Base-by-base conservation (phyloP, 805 yeast species). In the Torulaspora franciscae region DNA sequence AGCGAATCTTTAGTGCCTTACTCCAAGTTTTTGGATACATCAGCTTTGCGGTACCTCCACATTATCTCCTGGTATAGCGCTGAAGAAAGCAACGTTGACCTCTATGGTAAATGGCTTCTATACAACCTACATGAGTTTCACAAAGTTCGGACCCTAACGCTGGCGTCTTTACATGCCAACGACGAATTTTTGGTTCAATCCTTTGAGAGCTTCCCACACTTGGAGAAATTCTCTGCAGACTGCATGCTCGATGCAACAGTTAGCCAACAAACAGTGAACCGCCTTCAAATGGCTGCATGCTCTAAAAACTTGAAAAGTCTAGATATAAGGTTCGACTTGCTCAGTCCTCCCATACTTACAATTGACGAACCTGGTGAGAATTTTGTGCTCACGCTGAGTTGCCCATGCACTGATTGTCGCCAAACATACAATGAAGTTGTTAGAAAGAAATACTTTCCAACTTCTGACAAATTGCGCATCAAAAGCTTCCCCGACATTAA, bases 31-130 rank as follows among this genome's bases (percentile, higher is more conserved):
- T 67, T 70, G 43, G 68, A 68, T 48, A 42, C 50, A 0, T 43
- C 49, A 3, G 36, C 39, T 11, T 49, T 70, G 41, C 57, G 62
- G 43, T 55, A 56, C 9, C 47, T 70, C 15, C 64, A 68, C 10
- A 57, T 70, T 7, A 55, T 68, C 8, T 69, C 73, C 6, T 70
- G 74, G 74, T 66, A 59, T 47, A 65, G 61, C 37, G 56, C 54
- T 13, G 43, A 45, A 7, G 48, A 48, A 11, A 49, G 58, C 11
- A 56, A 55, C 14, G 19, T 28, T 14, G 48, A 56, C 32, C 29
- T 61, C 27, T 61, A 60, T 45, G 47, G 48, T 10, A 17, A 46
- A 28, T 63, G 62, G 60, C 52, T 49, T 10, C 43, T 64, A 19
- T 46, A 53, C 41, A 64, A 62, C 25, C 63, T 67, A 43, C 57